Evolutionary conservation across 2,329 filamentous ascomycete genomes (phyloP), one percentile per base, ranked within the genome.

Genomic region (Clonostachys byssicola): DNA sequence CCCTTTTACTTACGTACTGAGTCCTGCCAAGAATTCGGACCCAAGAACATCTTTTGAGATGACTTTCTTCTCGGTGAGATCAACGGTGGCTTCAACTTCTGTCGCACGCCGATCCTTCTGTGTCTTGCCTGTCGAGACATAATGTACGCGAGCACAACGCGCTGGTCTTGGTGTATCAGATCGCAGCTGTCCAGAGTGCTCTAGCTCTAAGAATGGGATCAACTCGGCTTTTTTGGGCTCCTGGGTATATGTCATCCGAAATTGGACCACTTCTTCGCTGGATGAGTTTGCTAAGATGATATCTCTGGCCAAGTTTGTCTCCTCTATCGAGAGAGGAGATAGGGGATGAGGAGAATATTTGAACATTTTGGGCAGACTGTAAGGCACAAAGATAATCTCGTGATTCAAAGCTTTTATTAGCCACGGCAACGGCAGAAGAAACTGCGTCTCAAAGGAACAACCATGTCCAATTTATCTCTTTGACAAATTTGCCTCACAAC

Each of bases 151-250:
- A 3, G 73, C 73, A 7, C 62, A 54, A 4, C 75, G 68, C 3
- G 60, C 47, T 9, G 69, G 68, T 5, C 57, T 48, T 6, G 54
- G 34, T 42, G 53, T 36, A 35, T 55, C 8, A 34, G 52, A 44
- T 60, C 65, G 58, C 18, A 67, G 44, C 5, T 58, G 47, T 0
- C 59, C 60, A 4, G 57, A 57, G 48, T 72, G 68, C 49, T 79
- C 46, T 42, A 61, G 58, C n/a, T 75, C 70, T 0, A 81, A 60
- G 42, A 71, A 81, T 0, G 49, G 52, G 1, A 73, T 51, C 53
- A 80, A 66, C 12, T 71, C 64, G 5, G 57, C 53, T 56, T 81
- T 82, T 0, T 65, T 62, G 0, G 77, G 77, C 52, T 81, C 77
- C 12, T 61, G 60, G 4, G 81, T 62, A 2, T 72, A 76, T 45